A percentile compares a stretch with the other conserved stretches of the same genome.
These are phyloP conservation scores for Leptodontidium sp. DNA, from an alignment of 2,329 filamentous ascomycete genomes.

Conservation along the genomic window DNA sequence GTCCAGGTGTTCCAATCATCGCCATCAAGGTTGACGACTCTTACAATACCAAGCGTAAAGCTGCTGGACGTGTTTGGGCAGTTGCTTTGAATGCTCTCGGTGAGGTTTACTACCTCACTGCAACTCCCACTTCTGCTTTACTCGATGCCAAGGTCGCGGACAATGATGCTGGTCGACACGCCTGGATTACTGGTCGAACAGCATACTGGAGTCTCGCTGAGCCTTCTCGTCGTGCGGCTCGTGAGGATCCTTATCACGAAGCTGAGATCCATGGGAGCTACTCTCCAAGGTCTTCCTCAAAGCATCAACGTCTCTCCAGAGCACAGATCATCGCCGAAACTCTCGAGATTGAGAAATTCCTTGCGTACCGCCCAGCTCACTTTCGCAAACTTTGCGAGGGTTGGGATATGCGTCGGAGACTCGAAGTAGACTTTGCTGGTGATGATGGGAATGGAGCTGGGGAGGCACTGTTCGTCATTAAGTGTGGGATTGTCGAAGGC, in stretches of 20 bases:
- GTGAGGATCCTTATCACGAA: conserved; percentile 76
- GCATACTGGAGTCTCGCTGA: conserved; percentile 85
- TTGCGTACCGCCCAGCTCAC: conserved; percentile 76
- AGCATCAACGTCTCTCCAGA: conserved; percentile 73
- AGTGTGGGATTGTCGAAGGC: conserved; percentile 61
- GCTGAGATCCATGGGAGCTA: conserved; percentile 76
- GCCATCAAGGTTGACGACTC: conserved; percentile 84
- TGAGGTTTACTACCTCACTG: conserved; percentile 85
- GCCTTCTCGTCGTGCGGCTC: conserved; percentile 74
- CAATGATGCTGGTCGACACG: conserved; percentile 68
- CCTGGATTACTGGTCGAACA: conserved; percentile 82
- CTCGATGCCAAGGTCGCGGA: conserved; percentile 52
- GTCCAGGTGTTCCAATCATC: conserved; percentile 92
- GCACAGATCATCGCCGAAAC: conserved; percentile 80
- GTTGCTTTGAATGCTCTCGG: conserved; percentile 92
- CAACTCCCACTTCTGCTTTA: conserved; percentile 67
- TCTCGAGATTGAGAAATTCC: conserved; percentile 79
- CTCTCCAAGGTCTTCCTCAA: conserved; percentile 79
- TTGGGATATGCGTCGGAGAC: conserved; percentile 89
- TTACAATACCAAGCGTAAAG: conserved; percentile 75
- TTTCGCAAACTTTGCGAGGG: conserved; percentile 81
- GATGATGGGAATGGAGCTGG: conserved; percentile 80
- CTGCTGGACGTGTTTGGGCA: conserved; percentile 82
- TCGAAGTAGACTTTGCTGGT: conserved; percentile 89
- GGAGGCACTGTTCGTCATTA: conserved; percentile 78